Percentiles rank a stretch among this genome's conserved stretches.
phyloP scores from a whole-genome alignment of 1,139 yeast species.

The Saccharomyces pastorianus region DNA sequence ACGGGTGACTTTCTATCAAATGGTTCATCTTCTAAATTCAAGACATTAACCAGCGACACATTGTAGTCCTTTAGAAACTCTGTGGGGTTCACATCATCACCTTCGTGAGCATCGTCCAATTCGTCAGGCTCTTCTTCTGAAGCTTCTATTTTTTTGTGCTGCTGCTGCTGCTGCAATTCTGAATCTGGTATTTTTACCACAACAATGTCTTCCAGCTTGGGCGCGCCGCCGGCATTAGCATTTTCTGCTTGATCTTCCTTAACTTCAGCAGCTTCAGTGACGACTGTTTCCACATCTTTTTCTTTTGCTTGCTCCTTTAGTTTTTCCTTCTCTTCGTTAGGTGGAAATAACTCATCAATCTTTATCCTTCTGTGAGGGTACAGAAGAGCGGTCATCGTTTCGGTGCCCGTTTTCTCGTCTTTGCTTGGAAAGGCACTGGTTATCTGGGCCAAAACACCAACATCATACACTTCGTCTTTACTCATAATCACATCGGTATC shows the following conservation, averaged over 20 bases:
- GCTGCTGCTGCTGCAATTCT: conserved; percentile 5
- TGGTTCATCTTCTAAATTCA: conserved; percentile 64
- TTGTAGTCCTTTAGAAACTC: conserved; percentile 57
- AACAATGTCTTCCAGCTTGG: conserved; percentile 10
- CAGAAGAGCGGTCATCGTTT: conserved; percentile 51
- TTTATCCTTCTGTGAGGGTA: conserved; percentile 78
- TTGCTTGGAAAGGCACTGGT: conserved; percentile 52
- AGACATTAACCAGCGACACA: conserved; percentile 64
- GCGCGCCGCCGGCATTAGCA: conserved; percentile 4
- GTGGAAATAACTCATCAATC: conserved; percentile 61
- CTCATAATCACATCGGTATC: conserved; percentile 66
- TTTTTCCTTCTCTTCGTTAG: conserved; percentile 25
- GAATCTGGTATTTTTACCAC: conserved; percentile 22
- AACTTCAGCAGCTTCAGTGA: neutral
- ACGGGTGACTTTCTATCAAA: conserved; percentile 70
- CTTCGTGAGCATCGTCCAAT: conserved; percentile 21
- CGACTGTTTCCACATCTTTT: conserved; percentile 19
- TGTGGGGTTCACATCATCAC: conserved; percentile 39
- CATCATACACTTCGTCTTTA: conserved; percentile 58
- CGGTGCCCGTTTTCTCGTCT: conserved; percentile 52
- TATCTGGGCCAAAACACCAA: conserved; percentile 82
- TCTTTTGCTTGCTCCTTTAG: conserved; percentile 15
- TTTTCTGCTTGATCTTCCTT: conserved; percentile 11
- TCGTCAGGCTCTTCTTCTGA: conserved; percentile 12
- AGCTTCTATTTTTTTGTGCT: conserved; percentile 6